Percentiles rank a stretch among this genome's conserved stretches.
Conservation (phyloP, 192 early-diverging fungal genomes). For the Linnemannia hyalina region DNA sequence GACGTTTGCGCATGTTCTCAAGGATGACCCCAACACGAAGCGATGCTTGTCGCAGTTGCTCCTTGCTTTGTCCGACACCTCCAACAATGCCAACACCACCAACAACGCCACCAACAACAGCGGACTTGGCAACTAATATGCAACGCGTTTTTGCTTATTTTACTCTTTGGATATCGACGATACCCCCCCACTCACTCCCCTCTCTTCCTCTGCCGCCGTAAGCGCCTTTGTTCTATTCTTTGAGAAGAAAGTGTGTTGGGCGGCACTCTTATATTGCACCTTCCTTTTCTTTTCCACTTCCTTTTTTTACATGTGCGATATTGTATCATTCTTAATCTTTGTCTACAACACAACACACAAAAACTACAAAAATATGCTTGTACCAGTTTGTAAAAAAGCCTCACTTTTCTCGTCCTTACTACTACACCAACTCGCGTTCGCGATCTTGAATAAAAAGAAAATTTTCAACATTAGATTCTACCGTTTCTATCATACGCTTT, state of each 20-base stretch:
- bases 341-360: conserved; percentile 10
- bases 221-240: not conserved
- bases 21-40: conserved; percentile 93
- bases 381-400: not conserved
- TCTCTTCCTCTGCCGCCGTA: not conserved
- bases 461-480: not conserved
- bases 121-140: conserved; percentile 14
- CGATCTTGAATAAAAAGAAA: conserved; percentile 7
- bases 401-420: not conserved
- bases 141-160: not conserved
- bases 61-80: conserved; percentile 64
- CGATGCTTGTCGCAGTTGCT: conserved; percentile 81
- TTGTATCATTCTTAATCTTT: conserved; percentile 12
- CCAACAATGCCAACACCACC: not conserved
- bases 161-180: not conserved
- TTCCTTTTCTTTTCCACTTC: conserved; percentile 16
- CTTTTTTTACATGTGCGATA: not conserved
- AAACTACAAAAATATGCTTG: not conserved
- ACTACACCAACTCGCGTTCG: not conserved
- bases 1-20: conserved; percentile 86
- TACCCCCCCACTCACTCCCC: conserved; percentile 1
- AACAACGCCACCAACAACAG: conserved; percentile 15
- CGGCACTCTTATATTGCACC: conserved; percentile 2
- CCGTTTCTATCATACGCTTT: not conserved
- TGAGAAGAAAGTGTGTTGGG: not conserved